Base-by-base conservation (phyloP, 1,284 basidiomycete species). In the Cryptococcus amylolentus region DNA sequence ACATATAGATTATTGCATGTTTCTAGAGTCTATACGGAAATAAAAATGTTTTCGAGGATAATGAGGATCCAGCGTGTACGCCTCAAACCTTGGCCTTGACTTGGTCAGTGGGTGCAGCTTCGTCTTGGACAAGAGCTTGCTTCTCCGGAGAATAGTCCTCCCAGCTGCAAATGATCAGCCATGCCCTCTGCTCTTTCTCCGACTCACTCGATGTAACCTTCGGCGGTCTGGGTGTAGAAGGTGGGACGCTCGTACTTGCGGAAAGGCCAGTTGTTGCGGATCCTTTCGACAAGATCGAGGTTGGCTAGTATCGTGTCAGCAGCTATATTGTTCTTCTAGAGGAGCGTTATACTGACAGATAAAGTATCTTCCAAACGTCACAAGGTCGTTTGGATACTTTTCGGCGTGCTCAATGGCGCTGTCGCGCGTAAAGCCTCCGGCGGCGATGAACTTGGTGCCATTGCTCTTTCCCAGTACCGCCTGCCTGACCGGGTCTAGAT, bases 201-300 rank as follows among this genome's bases (percentile, higher is more conserved):
- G 12, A 51, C 54, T 51, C 31, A 67, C 57, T 65, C 63, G 16
- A 43, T 61, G 50, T 67, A 67, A 3, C 65, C 65, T 52, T 61
- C 49, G 1, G 51, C 58, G 23, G 54, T 55, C 8, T 20, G 35
- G 0, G 58, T 59, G 57, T 67, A 67, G 54, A 67, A 67, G n/a
- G 63, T 64, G 20, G 50, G 12, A n/a, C 63, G 57, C 60, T 79
- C 62, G 63, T 76, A 79, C 12, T 54, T 44, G 43, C 58, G 66
- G 18, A 78, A 57, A 3, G 65, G 54, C 40, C 67, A 58, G 13
- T 64, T 60, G 18, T 75, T 61, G 51, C 62, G 59, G 51, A 79
- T 64, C 5, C 84, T 77, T 13, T 69, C 53, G 0, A 80, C 79
- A 0, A 86, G 72, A 63, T 85, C 84, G 4, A 84, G 84, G 77